phyloP scores from a whole-genome alignment of 1,139 yeast genomes.

The Entelexis sorbosivorans region DNA sequence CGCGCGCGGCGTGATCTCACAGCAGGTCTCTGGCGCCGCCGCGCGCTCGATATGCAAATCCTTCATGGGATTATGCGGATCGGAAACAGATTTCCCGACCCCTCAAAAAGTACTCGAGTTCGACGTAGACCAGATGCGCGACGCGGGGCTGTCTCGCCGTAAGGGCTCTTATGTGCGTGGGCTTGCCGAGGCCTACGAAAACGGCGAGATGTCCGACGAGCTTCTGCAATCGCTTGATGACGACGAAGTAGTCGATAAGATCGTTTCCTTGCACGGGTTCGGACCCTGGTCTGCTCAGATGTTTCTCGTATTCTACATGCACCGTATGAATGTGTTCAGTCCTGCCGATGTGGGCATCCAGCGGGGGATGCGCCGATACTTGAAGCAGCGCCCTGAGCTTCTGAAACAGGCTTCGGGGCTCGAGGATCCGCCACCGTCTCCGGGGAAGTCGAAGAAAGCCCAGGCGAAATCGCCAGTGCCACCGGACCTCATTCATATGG shows the following conservation, averaged over 20 bases:
- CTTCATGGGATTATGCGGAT: slow-evolving; percentile 36
- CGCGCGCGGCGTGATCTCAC: slow-evolving; percentile 49
- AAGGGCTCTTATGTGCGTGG: slow-evolving; percentile 57
- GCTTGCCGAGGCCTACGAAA: slow-evolving; percentile 48
- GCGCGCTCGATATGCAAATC: slow-evolving; percentile 52
- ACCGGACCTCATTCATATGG: slow-evolving; percentile 33
- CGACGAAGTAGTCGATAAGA: slow-evolving; percentile 44
- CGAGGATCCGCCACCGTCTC: slow-evolving; percentile 30
- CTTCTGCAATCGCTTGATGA: slow-evolving; percentile 32
- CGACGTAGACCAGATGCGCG: slow-evolving; percentile 41
- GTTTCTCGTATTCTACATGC: slow-evolving; percentile 65
- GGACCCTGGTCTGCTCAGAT: slow-evolving; percentile 88
- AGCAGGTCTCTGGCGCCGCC: slow-evolving; percentile 79
- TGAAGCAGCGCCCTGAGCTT: slow-evolving; percentile 46
- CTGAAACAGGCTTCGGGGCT: slow-evolving; percentile 31
- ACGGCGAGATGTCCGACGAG: slow-evolving; percentile 36
- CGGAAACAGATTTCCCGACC: slow-evolving; percentile 36
- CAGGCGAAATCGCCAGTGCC: slow-evolving; percentile 25
- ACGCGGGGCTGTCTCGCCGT: slow-evolving; percentile 59
- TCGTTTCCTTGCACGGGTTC: slow-evolving; percentile 61
- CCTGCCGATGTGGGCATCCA: slow-evolving; percentile 77
- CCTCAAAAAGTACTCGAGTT: slow-evolving; percentile 40
- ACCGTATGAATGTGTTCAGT: slow-evolving; percentile 59
- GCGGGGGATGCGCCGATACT: slow-evolving; percentile 60
- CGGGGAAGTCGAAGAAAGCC: slow-evolving; percentile 28